Base-by-base conservation (phyloP, 2,329 filamentous ascomycete species). In the Coniochaeta sp. region DNA sequence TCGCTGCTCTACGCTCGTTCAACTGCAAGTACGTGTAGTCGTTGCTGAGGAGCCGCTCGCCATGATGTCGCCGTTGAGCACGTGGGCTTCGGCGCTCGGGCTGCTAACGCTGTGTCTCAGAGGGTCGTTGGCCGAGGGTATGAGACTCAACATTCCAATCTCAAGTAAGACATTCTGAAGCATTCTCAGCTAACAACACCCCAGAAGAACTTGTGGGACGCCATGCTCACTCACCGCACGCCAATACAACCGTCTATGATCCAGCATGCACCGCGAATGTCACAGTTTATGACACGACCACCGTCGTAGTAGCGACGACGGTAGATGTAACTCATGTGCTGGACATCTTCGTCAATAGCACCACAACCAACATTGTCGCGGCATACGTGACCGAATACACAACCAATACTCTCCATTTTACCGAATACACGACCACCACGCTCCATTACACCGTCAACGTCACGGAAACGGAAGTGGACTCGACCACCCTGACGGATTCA, bases 1-100 rank as follows among this genome's bases (percentile, higher is more conserved):
- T 65, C 59, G 61, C 62, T 64, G 52, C 56, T 43, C 59, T 58
- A 64, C 65, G n/a, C 59, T 67, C 65, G 64, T 62, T 66, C 43
- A 59, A 55, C 14, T 60, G 26, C 36, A 61, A 60, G 28, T 58
- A 61, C 44, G 11, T n/a, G 62, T 61, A 58, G 58, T 63, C n/a
- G n/a, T 54, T 50, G 61, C 9, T 40, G 28, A 62, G 54, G 60
- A 34, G 62, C 52, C 59, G 44, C 61, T 59, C 64, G 54, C 19
- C 31, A 71, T 69, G 68, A 61, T 67, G 59, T 61, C 62, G 50
- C 9, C 61, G 33, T 57, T 59, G 31, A 64, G 57, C 34, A 61
- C 62, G 59, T 62, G 62, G 64, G 44, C 61, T n/a, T 28, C 64
- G n/a, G n/a, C n/a, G 16, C 16, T 67, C 8, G 66, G 63, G 28